Percentiles rank a stretch among this genome's conserved stretches.
Evolutionary conservation across 2,329 filamentous ascomycete genomes (phyloP).

Genomic region (Dryadomyces sulphureus): DNA sequence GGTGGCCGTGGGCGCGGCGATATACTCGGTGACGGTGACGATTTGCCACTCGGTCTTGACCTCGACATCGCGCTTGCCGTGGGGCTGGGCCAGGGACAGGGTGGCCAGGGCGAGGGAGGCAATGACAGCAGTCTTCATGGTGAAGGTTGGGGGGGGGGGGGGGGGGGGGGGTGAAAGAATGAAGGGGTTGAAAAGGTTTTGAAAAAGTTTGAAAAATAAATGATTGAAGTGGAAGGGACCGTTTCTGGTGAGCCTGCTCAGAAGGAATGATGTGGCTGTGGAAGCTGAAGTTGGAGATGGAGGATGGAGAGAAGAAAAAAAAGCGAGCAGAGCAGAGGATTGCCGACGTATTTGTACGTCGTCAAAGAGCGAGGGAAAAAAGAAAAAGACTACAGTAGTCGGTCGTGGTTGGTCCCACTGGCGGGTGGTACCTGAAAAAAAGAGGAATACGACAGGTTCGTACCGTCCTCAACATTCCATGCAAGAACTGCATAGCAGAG

Average conservation of each 20-base stretch:
- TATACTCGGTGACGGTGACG: conserved; percentile 31
- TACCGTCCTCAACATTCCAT: too few species aligned
- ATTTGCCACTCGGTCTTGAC: conserved; percentile 34
- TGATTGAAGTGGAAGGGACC: neutral
- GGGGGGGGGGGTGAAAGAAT: neutral
- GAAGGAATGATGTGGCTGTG: conserved; percentile 4
- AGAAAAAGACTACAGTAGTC: neutral
- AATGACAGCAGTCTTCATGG: conserved; percentile 28
- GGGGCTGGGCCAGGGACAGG: conserved; percentile 34
- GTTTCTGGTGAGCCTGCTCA: neutral
- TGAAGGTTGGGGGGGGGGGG: conserved; percentile 11
- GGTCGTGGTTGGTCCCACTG: too few species aligned
- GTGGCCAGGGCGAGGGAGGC: conserved; percentile 24
- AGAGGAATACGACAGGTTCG: too few species aligned
- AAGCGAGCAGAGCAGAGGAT: neutral
- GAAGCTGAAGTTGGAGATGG: neutral
- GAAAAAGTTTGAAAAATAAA: neutral
- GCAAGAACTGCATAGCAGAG: too few species aligned
- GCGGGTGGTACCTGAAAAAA: too few species aligned
- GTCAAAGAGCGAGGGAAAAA: neutral
- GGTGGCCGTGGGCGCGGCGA: conserved; percentile 35
- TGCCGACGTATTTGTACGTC: too few species aligned
- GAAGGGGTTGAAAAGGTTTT: neutral
- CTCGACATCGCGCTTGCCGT: conserved; percentile 24
- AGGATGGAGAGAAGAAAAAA: conserved; percentile 1